Evolutionary conservation across 257 asterid species (phyloP).

Genomic region (Scutellaria minor): DNA sequence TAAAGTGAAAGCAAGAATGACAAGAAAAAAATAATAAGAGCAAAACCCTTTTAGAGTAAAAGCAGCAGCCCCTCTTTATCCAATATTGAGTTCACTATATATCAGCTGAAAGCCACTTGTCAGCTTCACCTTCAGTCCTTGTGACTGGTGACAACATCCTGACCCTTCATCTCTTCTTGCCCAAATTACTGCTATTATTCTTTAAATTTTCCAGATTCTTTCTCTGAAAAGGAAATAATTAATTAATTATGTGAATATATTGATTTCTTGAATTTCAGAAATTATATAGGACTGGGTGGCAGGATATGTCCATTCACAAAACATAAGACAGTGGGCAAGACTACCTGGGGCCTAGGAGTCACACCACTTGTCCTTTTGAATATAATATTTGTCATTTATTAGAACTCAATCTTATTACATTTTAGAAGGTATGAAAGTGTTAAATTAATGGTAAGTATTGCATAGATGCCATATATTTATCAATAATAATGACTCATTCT

Average conservation of each 20-base stretch:
- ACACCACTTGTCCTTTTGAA: too few relatives aligned
- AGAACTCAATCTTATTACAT: too few relatives aligned
- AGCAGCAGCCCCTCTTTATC: conserved; percentile 11
- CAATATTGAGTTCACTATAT: conserved; percentile 12
- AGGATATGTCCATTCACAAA: too few relatives aligned
- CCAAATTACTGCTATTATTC: neutral
- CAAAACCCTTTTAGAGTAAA: conserved; percentile 21
- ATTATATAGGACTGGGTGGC: too few relatives aligned
- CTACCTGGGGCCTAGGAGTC: too few relatives aligned
- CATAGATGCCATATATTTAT: too few relatives aligned
- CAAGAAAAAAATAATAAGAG: conserved; percentile 24
- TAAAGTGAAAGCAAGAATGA: conserved; percentile 23
- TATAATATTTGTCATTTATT: too few relatives aligned
- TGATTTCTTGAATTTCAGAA: neutral
- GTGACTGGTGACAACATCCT: conserved; percentile 14
- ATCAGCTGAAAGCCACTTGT: conserved; percentile 36
- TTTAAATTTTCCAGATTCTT: conserved; percentile 25
- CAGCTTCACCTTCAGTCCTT: conserved; percentile 1
- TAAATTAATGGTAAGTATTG: too few relatives aligned
- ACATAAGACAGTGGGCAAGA: too few relatives aligned
- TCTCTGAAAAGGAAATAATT: neutral
- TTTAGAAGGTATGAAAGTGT: too few relatives aligned
- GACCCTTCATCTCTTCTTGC: conserved; percentile 35
- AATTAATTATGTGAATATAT: neutral
- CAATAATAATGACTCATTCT: too few relatives aligned